Conservation (phyloP, 2,329 filamentous ascomycete species). For the Aspergillus pseudotamarii region DNA sequence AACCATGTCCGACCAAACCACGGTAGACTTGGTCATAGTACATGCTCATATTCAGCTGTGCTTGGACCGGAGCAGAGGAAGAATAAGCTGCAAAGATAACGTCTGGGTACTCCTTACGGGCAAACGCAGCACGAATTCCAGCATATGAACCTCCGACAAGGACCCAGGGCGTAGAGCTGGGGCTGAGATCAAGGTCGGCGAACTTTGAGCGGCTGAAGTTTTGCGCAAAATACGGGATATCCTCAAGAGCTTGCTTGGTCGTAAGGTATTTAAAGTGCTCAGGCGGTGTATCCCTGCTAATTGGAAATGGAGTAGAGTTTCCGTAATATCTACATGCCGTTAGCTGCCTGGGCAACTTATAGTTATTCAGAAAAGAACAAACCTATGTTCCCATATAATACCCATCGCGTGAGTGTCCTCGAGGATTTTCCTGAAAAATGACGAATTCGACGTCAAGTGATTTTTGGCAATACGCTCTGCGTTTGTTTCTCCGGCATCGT, state of each 20-base stretch:
- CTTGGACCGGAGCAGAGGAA: conserved; percentile 50
- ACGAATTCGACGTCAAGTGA: conserved; percentile 17
- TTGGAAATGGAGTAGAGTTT: conserved; percentile 41
- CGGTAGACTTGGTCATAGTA: conserved; percentile 56
- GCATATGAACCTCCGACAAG: conserved; percentile 52
- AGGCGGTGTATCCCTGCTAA: conserved; percentile 37
- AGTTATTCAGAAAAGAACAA: conserved; percentile 4
- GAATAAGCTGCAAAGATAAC: conserved; percentile 45
- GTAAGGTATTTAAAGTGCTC: conserved; percentile 48
- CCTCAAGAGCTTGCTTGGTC: conserved; percentile 48
- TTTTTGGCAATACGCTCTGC: conserved; percentile 27
- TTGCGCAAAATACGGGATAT: conserved; percentile 49
- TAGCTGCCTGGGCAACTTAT: neutral
- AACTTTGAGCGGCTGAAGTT: conserved; percentile 39
- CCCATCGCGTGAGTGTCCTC: conserved; percentile 42
- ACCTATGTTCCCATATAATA: conserved; percentile 49
- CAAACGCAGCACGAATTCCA: conserved; percentile 48
- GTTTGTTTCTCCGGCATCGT: conserved; percentile 51
- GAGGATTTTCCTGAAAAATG: conserved; percentile 36
- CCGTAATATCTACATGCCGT: conserved; percentile 45
- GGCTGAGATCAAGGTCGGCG: conserved; percentile 40
- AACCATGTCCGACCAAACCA: conserved; percentile 53
- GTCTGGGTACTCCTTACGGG: conserved; percentile 46
- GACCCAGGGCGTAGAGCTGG: conserved; percentile 48
- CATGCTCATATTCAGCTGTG: conserved; percentile 52